These are phyloP conservation scores for Globisporangium polare DNA, from an alignment of 352 stramenopile genomes.

Conservation along the genomic window DNA sequence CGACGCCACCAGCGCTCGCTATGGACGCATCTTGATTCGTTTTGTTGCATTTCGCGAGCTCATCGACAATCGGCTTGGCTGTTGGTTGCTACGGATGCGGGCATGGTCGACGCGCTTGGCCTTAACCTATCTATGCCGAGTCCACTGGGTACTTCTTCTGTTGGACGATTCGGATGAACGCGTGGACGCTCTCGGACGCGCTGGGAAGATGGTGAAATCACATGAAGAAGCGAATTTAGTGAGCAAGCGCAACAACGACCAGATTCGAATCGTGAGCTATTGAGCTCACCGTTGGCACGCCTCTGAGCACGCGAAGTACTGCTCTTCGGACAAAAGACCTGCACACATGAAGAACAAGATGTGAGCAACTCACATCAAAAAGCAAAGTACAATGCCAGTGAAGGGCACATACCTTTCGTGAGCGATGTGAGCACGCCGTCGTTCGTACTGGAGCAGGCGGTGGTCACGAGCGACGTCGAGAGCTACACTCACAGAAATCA, in stretches of 20 bases:
- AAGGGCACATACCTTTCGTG: constrained; percentile 40
- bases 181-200: constrained; percentile 66
- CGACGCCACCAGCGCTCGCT: not conserved
- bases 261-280: not conserved
- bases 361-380: not conserved
- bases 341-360: constrained; percentile 3
- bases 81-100: not conserved
- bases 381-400: not conserved
- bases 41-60: not conserved
- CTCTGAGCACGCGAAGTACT: constrained; percentile 83
- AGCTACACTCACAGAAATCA: constrained; percentile 23
- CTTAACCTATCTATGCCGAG: not conserved
- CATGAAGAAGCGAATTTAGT: not conserved
- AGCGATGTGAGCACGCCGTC: constrained; percentile 76
- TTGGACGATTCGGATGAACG: constrained; percentile 75
- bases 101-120: not conserved
- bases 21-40: not conserved
- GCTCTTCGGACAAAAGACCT: constrained; percentile 70
- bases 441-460: constrained; percentile 55
- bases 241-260: not conserved
- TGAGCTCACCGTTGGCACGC: constrained; percentile 57
- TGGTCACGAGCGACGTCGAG: constrained; percentile 59
- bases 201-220: constrained; percentile 18
- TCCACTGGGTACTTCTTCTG: constrained; percentile 59
- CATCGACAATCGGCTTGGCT: not conserved